Conservation (phyloP, 805 yeast species). For the Candida mattraensis region DNA sequence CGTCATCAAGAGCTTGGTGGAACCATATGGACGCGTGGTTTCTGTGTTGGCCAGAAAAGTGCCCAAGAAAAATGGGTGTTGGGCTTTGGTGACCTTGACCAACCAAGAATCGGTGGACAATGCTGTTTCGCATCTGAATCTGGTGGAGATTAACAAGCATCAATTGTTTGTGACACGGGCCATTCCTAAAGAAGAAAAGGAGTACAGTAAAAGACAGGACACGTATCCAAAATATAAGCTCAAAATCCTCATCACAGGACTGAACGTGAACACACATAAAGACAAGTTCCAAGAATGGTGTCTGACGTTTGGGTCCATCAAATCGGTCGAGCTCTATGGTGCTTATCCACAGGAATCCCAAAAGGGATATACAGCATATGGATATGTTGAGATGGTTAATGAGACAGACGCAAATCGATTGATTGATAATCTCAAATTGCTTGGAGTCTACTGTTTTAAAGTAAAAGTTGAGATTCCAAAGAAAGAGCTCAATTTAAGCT, state of each 20-base stretch:
- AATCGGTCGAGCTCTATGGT: constrained; percentile 29
- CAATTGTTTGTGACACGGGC: constrained; percentile 33
- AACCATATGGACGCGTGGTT: constrained; percentile 32
- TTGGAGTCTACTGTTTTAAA: constrained; percentile 31
- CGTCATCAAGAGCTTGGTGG: constrained; percentile 26
- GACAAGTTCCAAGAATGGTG: constrained; percentile 28
- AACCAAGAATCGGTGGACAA: constrained; percentile 27
- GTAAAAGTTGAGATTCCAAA: constrained; percentile 30
- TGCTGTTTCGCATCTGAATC: constrained; percentile 27
- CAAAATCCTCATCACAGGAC: constrained; percentile 29
- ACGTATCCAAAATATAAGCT: constrained; percentile 21
- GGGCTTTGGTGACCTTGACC: constrained; percentile 34
- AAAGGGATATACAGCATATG: constrained; percentile 27
- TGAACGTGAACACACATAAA: constrained; percentile 25
- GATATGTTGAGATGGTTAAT: constrained; percentile 31
- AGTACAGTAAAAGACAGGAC: constrained; percentile 22
- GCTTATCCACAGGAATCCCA: constrained; percentile 15
- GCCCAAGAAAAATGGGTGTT: constrained; percentile 30
- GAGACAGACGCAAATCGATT: constrained; percentile 27
- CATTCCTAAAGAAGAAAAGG: constrained; percentile 34
- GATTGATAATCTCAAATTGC: constrained; percentile 20
- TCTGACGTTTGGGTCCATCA: constrained; percentile 24
- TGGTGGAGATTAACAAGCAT: constrained; percentile 30
- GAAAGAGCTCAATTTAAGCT: constrained; percentile 11
- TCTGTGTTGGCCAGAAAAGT: constrained; percentile 29